Evolutionary conservation across 192 early-diverging fungal genomes (phyloP), one percentile per base, ranked within the genome.

Genomic region (Entrophospora sp.): DNA sequence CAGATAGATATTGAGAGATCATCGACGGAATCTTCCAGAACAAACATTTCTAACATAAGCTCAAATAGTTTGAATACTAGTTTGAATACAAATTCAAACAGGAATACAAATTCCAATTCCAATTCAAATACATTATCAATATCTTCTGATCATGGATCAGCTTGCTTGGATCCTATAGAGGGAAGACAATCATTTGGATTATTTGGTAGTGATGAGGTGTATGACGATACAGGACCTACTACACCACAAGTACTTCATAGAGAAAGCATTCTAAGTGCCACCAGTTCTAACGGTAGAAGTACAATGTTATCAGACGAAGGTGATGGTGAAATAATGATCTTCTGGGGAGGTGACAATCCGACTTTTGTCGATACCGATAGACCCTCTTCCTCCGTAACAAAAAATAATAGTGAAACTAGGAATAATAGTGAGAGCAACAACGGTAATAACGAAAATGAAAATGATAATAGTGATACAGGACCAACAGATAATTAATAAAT

Each of bases 251-350:
- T 64, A 51, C n/a, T n/a, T n/a, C 45, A 51, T 12, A 34, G 62
- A 30, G 62, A 64, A 35, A 64, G 62, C 37, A 31, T 64, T 9
- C 10, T 35, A 22, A 64, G 62, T 28, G 48, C 62, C 9, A 13
- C 34, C 5, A 51, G 43, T 31, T 46, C 62, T 12, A 51, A 64
- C 35, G 35, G 22, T 46, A 46, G 62, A 51, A 64, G 62, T 25
- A 64, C 62, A 24, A 18, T 64, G 34, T 40, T 64, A n/a, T 51
- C 45, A 10, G 62, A 64, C 27, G 62, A 64, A 36, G 62, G 62
- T n/a, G 61, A 61, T 44, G 60, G 60, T 5, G 62, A 64, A 34
- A 64, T 64, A 22, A 64, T 37, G 46, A 64, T 64, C 32, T 64
- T 64, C 22, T 64, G 62, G 62, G 62, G 62, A 35, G 62, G 62